These are phyloP conservation scores for Ceratocystiopsis sp. DNA, from an alignment of 2,329 filamentous ascomycete species.

Conservation along the genomic window DNA sequence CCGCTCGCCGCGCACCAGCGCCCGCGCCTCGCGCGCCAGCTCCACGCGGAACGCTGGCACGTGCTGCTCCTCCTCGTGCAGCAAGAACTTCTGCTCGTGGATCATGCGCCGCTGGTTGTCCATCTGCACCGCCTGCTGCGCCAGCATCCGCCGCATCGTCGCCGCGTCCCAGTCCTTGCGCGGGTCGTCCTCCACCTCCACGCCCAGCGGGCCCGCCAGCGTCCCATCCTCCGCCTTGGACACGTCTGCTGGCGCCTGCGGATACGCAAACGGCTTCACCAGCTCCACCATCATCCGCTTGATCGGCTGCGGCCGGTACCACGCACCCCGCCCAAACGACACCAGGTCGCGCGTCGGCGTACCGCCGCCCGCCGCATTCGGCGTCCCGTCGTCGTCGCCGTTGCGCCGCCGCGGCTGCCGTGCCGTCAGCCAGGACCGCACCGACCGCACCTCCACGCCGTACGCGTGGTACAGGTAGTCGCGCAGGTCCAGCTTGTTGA, in stretches of 20 bases:
- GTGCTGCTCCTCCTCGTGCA: constrained; percentile 16
- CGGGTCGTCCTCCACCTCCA: constrained; percentile 6
- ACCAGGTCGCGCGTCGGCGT: neutral
- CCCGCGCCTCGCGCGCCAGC: constrained; percentile 42
- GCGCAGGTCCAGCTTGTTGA: constrained; percentile 92
- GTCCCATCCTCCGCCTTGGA: constrained; percentile 2
- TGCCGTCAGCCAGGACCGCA: constrained; percentile 68
- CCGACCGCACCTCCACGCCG: constrained; percentile 50
- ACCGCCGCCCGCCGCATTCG: neutral
- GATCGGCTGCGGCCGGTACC: constrained; percentile 52
- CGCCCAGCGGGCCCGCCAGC: no score
- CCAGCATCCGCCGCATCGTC: constrained; percentile 24
- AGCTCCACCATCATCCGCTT: constrained; percentile 97
- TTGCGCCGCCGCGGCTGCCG: constrained; percentile 40
- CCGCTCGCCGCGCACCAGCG: constrained; percentile 40
- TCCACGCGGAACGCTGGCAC: constrained; percentile 22
- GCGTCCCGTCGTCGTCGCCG: constrained; percentile 18
- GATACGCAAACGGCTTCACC: constrained; percentile 76
- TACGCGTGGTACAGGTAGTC: constrained; percentile 89
- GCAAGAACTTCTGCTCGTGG: constrained; percentile 8
- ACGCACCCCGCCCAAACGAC: constrained; percentile 24
- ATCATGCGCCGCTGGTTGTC: constrained; percentile 14
- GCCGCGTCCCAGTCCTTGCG: constrained; percentile 43
- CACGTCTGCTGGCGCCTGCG: constrained; percentile 46
- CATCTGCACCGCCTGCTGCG: constrained; percentile 13